A percentile compares a stretch with the other conserved stretches of the same genome.
Evolutionary conservation across 1,284 basidiomycete species (phyloP).

Genomic region (Cutaneotrichosporon cutaneum): DNA sequence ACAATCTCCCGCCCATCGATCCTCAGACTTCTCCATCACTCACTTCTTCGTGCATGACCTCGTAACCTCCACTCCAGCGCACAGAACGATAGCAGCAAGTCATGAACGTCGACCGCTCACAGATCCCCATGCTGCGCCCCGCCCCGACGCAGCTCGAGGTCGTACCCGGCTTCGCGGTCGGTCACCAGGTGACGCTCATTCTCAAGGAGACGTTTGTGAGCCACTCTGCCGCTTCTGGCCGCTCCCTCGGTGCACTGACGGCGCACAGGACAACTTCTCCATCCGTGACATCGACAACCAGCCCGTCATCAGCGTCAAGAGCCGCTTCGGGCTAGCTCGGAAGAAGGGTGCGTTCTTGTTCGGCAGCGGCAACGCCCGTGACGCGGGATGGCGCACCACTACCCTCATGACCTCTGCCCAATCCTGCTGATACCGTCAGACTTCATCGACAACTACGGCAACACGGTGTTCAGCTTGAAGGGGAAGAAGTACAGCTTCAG

Average conservation of each 20-base stretch:
- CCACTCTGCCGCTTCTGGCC: background rate
- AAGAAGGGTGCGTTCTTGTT: conserved; percentile 2
- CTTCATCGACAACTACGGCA: conserved; percentile 5
- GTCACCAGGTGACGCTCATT: conserved; percentile 1
- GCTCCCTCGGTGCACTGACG: background rate
- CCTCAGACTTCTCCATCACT: background rate
- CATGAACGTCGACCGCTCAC: conserved; percentile 2
- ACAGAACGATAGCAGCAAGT: too few species aligned
- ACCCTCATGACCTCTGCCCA: too few species aligned
- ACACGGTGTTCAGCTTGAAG: conserved; percentile 6
- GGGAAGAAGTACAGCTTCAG: background rate
- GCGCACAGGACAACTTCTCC: conserved; percentile 4
- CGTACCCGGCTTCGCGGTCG: conserved; percentile 4
- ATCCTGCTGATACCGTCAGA: conserved; percentile 4
- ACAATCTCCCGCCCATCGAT: too few species aligned
- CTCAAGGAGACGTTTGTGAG: conserved; percentile 19
- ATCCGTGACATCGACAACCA: background rate
- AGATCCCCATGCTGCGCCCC: conserved; percentile 8
- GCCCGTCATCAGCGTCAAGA: conserved; percentile 8
- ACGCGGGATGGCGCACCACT: too few species aligned
- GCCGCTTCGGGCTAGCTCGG: background rate
- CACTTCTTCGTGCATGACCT: background rate
- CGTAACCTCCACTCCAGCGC: background rate
- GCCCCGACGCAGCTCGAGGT: conserved; percentile 6
- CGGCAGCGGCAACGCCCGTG: background rate